Percentiles rank a stretch among this genome's conserved stretches.
These are phyloP conservation scores for Gracilariopsis chorda DNA, from an alignment of 23 red algal species.

Conservation along the genomic window DNA sequence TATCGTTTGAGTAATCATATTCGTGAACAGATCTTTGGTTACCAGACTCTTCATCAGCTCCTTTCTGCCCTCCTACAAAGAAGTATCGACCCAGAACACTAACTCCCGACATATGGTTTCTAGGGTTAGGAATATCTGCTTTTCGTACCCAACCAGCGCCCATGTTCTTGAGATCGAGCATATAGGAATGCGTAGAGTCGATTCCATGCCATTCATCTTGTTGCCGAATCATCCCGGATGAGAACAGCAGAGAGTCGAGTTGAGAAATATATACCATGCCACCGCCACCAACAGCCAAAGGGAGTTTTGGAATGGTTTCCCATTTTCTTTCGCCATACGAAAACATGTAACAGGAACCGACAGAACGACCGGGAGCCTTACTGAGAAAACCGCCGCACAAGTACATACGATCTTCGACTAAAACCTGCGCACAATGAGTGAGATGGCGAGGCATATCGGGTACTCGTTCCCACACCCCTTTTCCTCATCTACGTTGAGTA, in stretches of 20 bases:
- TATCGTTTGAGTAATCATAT: neutral
- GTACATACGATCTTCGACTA: neutral
- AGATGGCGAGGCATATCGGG: slow-evolving; percentile 12
- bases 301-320: neutral
- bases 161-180: neutral
- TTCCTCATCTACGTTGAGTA: neutral
- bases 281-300: slow-evolving; percentile 5
- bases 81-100: neutral
- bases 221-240: neutral
- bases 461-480: neutral
- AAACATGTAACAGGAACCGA: neutral
- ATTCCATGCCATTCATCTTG: neutral
- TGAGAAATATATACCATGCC: neutral
- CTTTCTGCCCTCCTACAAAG: neutral
- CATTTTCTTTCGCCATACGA: neutral
- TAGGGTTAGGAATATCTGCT: neutral
- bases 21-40: neutral
- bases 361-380: neutral
- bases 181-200: neutral
- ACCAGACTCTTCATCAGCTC: neutral
- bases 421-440: slow-evolving; percentile 15
- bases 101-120: slow-evolving; percentile 13
- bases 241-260: neutral
- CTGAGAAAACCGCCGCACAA: slow-evolving; percentile 18
- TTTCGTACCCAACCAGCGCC: neutral